phyloP scores from a whole-genome alignment of 2,329 filamentous ascomycete species.

The Epichloe baconii region DNA sequence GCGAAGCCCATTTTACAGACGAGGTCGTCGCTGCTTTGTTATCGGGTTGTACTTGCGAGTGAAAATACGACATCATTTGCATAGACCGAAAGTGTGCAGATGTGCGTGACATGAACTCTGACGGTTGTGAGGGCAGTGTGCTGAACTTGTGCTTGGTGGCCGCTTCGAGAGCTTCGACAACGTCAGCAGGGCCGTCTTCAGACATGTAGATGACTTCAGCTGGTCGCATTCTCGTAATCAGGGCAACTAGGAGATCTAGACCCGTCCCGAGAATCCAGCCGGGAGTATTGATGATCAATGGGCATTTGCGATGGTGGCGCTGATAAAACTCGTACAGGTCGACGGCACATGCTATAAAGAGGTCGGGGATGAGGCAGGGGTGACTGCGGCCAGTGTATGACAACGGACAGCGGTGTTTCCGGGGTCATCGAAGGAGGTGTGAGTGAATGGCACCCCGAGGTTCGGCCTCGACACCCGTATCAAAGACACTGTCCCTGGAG shows the following conservation, averaged over 20 bases:
- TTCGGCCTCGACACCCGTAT: slow-evolving; percentile 47
- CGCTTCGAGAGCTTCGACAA: slow-evolving; percentile 37
- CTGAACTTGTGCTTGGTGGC: slow-evolving; percentile 31
- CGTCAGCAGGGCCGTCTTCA: slow-evolving; percentile 44
- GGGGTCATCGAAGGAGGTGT: slow-evolving; percentile 28
- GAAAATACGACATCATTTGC: slow-evolving; percentile 74
- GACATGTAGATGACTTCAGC: slow-evolving; percentile 58
- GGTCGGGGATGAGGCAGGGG: slow-evolving; percentile 51
- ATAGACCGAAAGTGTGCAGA: slow-evolving; percentile 56
- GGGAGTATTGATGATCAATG: slow-evolving; percentile 60
- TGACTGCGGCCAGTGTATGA: slow-evolving; percentile 53
- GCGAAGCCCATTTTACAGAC: slow-evolving; percentile 33
- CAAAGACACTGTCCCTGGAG: slow-evolving; percentile 57
- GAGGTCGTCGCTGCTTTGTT: background rate
- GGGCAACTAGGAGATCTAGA: slow-evolving; percentile 46
- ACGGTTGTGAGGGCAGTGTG: slow-evolving; percentile 45
- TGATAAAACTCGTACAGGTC: slow-evolving; percentile 50
- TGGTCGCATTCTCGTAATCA: slow-evolving; percentile 41
- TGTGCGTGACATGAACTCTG: slow-evolving; percentile 43
- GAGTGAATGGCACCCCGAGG: slow-evolving; percentile 54
- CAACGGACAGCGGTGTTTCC: slow-evolving; percentile 36
- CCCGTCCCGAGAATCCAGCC: slow-evolving; percentile 64
- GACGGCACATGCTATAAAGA: slow-evolving; percentile 51
- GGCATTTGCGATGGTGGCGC: slow-evolving; percentile 29
- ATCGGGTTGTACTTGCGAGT: slow-evolving; percentile 21